Conservation (phyloP, 2,329 filamentous ascomycete species). For the Paecilomyces formosus region DNA sequence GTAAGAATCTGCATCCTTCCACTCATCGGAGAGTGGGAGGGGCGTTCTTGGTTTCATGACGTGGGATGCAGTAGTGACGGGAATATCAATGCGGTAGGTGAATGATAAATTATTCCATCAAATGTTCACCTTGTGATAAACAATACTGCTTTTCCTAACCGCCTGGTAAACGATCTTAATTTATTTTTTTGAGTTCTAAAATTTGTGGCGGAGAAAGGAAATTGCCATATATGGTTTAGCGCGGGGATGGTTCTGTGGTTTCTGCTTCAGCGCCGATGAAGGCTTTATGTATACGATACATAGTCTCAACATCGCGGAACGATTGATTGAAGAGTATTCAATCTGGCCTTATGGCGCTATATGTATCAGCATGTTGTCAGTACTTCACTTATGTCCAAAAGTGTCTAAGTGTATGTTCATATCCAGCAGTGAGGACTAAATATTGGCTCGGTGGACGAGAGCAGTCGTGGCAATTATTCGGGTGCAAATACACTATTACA, state of each 20-base stretch:
- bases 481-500: no score
- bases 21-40: constrained; percentile 65
- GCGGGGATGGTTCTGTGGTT: background rate
- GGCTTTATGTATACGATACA: background rate
- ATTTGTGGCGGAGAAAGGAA: background rate
- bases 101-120: background rate
- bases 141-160: background rate
- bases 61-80: background rate
- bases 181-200: constrained; percentile 1
- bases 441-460: no score
- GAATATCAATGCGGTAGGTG: background rate
- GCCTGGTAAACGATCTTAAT: background rate
- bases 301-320: no score
- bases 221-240: background rate
- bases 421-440: no score
- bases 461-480: no score
- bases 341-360: no score
- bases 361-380: no score
- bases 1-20: constrained; percentile 66
- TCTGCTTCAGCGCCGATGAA: background rate
- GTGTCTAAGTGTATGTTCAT: no score
- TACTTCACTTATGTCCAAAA: no score
- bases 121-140: background rate
- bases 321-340: no score
- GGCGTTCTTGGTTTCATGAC: constrained; percentile 42